These are phyloP conservation scores for Penicillium sp. DNA, from an alignment of 2,329 filamentous ascomycete species.

Conservation along the genomic window DNA sequence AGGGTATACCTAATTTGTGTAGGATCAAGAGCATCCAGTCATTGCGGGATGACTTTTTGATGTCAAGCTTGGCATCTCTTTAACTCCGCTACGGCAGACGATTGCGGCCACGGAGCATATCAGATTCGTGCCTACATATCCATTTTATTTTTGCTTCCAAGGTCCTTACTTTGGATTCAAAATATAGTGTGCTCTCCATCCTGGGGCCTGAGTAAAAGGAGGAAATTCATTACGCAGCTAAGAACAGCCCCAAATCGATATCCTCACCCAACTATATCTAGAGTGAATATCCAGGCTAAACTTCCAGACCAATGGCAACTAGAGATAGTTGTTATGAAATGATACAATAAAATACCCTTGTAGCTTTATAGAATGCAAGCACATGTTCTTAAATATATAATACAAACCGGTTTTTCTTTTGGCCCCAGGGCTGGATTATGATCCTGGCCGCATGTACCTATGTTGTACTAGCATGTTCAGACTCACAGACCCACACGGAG, in stretches of 20 bases:
- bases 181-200: neutral
- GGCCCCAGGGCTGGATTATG: neutral
- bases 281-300: neutral
- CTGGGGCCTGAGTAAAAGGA: too few species aligned
- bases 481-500: neutral
- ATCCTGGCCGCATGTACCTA: neutral
- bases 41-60: conserved; percentile 9
- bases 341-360: neutral
- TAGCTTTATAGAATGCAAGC: neutral
- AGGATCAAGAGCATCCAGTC: neutral
- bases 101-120: neutral
- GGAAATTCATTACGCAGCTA: neutral
- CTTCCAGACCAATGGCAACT: neutral
- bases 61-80: conserved; percentile 3
- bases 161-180: neutral
- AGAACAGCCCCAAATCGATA: neutral
- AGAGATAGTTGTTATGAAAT: neutral
- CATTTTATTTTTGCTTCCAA: neutral
- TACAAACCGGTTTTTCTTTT: neutral
- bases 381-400: too few species aligned
- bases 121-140: neutral
- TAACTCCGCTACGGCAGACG: neutral
- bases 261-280: neutral
- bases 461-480: neutral
- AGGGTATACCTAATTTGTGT: neutral